Conservation (phyloP, 2,329 filamentous ascomycete species). For the Cladobotryum mycophilum region DNA sequence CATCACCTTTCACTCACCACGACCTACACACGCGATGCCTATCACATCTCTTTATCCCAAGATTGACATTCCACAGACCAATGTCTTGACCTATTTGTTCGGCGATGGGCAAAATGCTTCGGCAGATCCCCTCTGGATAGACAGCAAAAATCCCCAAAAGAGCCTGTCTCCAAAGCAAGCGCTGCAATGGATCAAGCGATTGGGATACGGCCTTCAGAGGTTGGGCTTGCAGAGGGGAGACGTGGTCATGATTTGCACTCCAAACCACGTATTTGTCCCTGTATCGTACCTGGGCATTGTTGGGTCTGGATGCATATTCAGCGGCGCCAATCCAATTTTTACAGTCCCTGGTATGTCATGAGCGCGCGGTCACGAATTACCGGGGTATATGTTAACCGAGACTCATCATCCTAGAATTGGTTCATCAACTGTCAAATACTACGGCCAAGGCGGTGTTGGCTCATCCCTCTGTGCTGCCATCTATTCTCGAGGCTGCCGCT, state of each 20-base stretch:
- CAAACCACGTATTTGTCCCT: conserved; percentile 50
- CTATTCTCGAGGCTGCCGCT: conserved; percentile 36
- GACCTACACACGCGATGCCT: conserved; percentile 29
- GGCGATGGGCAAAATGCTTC: conserved; percentile 25
- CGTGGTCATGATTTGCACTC: conserved; percentile 47
- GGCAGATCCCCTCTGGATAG: conserved; percentile 46
- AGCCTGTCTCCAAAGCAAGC: conserved; percentile 42
- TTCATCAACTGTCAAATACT: conserved; percentile 46
- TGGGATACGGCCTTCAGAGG: conserved; percentile 42
- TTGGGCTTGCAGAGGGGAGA: conserved; percentile 42
- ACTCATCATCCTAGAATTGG: conserved; percentile 35
- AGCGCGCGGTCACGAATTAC: no score
- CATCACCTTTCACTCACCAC: neutral
- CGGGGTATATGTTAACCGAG: no score
- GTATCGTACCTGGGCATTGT: conserved; percentile 48
- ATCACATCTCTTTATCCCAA: conserved; percentile 36
- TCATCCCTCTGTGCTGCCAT: conserved; percentile 40
- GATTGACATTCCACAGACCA: conserved; percentile 39
- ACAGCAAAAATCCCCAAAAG: conserved; percentile 38
- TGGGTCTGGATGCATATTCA: conserved; percentile 47
- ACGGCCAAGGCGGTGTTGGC: conserved; percentile 43
- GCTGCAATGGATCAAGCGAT: conserved; percentile 44
- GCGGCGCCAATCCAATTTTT: conserved; percentile 47
- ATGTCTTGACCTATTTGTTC: conserved; percentile 34
- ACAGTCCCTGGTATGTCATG: conserved; percentile 36